phyloP scores from a whole-genome alignment of 2,329 filamentous ascomycete species.

The Aureobasidium sp. region DNA sequence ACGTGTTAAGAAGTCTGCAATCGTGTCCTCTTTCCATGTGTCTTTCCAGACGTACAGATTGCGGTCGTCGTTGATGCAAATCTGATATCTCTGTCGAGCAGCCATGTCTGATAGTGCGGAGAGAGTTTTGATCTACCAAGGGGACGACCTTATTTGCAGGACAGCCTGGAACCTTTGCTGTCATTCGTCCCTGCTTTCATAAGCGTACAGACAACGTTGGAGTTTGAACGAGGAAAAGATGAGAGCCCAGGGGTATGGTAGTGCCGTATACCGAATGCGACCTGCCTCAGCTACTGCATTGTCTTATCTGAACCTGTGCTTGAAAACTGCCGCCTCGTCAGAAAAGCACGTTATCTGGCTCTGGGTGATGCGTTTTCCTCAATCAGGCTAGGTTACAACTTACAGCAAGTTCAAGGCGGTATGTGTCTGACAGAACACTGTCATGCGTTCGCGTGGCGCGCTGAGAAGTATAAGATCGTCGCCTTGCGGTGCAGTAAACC shows the following conservation, averaged over 20 bases:
- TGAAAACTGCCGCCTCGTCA: background rate
- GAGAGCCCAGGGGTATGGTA: background rate
- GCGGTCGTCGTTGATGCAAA: conserved; percentile 3
- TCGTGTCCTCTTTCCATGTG: conserved; percentile 8
- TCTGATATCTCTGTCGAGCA: background rate
- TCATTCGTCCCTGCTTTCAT: background rate
- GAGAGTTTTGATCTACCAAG: background rate
- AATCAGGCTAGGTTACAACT: background rate
- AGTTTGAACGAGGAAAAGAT: background rate
- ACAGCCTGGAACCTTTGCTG: background rate
- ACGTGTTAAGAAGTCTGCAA: background rate
- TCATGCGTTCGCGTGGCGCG: background rate
- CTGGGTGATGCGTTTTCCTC: background rate
- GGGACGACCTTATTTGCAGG: background rate
- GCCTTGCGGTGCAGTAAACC: background rate
- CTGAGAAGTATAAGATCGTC: background rate
- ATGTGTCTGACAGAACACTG: background rate
- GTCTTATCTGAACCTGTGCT: background rate
- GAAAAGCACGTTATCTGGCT: background rate
- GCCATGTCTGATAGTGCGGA: background rate
- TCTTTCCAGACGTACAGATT: background rate
- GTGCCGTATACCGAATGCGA: background rate
- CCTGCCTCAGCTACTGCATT: background rate
- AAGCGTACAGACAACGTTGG: background rate
- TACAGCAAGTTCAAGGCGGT: background rate